phyloP scores from a whole-genome alignment of 495 filamentous ascomycete species.

The Echria macrotheca region DNA sequence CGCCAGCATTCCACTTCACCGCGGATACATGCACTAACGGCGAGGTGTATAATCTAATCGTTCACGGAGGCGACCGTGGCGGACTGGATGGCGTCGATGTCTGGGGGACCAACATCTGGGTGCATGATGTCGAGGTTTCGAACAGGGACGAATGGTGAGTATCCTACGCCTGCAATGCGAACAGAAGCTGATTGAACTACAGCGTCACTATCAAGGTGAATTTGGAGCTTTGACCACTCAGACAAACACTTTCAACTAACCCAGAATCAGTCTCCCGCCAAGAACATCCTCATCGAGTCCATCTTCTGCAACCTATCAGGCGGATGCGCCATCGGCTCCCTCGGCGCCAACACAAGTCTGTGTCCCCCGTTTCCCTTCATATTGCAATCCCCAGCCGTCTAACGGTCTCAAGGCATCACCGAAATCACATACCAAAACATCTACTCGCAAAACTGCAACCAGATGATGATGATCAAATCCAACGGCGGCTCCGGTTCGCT shows the following conservation, averaged over 20 bases:
- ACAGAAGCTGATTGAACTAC: background rate
- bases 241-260: too few relatives aligned
- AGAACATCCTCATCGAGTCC: constrained; percentile 50
- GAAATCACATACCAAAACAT: constrained; percentile 47
- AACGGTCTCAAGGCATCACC: constrained; percentile 28
- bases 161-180: background rate
- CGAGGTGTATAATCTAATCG: constrained; percentile 50
- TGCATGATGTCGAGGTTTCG: constrained; percentile 52
- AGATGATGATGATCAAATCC: constrained; percentile 61
- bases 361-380: background rate
- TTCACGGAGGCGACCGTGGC: constrained; percentile 46
- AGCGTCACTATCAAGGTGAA: background rate
- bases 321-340: constrained; percentile 50
- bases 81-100: constrained; percentile 51
- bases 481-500: constrained; percentile 43
- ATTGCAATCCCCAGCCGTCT: background rate
- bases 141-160: constrained; percentile 53
- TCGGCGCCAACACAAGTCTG: constrained; percentile 26
- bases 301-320: constrained; percentile 56
- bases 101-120: constrained; percentile 43
- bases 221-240: background rate
- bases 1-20: constrained; percentile 45
- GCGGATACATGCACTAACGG: constrained; percentile 48
- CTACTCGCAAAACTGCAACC: constrained; percentile 50
- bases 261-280: constrained; percentile 25